Evolutionary conservation across 2,329 filamentous ascomycete genomes (phyloP).

Genomic region (Aspergillus brasiliensis): DNA sequence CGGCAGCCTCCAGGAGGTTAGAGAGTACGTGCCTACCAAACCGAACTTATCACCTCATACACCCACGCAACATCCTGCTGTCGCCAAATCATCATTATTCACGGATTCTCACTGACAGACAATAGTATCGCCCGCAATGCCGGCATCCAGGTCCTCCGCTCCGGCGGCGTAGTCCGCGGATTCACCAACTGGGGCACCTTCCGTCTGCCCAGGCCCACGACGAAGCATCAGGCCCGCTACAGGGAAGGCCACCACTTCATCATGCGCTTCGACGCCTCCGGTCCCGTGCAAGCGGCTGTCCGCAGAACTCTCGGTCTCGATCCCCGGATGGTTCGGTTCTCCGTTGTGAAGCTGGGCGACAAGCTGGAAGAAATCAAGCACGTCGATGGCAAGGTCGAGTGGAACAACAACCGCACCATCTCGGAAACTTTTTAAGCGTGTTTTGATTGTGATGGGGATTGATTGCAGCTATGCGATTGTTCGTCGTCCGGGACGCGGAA

Average conservation of each 20-base stretch:
- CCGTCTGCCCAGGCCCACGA: conserved; percentile 75
- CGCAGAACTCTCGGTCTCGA: conserved; percentile 77
- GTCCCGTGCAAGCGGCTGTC: conserved; percentile 72
- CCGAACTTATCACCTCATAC: conserved; percentile 8
- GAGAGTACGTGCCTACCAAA: conserved; percentile 69
- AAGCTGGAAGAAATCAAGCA: conserved; percentile 64
- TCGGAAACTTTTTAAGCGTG: conserved; percentile 27
- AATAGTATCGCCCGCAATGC: conserved; percentile 82
- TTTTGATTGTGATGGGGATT: conserved; percentile 1
- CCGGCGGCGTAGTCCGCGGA: conserved; percentile 87
- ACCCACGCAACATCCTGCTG: neutral
- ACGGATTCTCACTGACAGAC: neutral
- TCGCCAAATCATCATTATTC: neutral
- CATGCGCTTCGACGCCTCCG: conserved; percentile 88
- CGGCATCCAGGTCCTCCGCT: conserved; percentile 77
- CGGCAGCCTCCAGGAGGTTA: conserved; percentile 85
- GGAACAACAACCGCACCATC: conserved; percentile 44
- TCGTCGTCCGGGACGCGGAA: conserved; percentile 7
- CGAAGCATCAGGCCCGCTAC: conserved; percentile 81
- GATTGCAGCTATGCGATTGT: conserved; percentile 8
- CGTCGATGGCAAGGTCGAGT: conserved; percentile 57
- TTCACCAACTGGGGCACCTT: conserved; percentile 95
- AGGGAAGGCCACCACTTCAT: conserved; percentile 93
- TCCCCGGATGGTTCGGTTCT: conserved; percentile 85
- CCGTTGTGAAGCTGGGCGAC: conserved; percentile 80